Conservation (phyloP, 2,329 filamentous ascomycete species). For the Aspergillus jensenii region DNA sequence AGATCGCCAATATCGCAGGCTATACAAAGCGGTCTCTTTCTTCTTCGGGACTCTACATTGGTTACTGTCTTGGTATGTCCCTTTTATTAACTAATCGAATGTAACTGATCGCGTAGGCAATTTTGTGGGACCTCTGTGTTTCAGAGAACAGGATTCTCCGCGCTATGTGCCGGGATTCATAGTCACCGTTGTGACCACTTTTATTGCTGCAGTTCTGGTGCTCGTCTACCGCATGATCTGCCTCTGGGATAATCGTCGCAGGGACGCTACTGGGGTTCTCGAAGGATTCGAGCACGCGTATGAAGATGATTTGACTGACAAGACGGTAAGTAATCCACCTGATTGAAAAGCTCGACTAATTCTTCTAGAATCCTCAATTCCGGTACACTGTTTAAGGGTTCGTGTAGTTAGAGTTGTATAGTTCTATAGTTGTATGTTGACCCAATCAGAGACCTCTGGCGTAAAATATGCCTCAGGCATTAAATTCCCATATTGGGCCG, state of each 20-base stretch:
- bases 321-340: slow-evolving; percentile 19
- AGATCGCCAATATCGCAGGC: slow-evolving; percentile 53
- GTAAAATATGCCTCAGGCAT: slow-evolving; percentile 5
- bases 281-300: slow-evolving; percentile 55
- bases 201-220: slow-evolving; percentile 36
- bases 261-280: slow-evolving; percentile 40
- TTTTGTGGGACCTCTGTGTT: slow-evolving; percentile 47
- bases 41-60: slow-evolving; percentile 52
- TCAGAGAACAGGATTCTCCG: slow-evolving; percentile 43
- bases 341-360: background rate
- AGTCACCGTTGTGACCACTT: slow-evolving; percentile 37
- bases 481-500: background rate
- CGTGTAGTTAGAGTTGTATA: background rate
- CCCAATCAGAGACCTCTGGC: background rate
- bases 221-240: slow-evolving; percentile 48
- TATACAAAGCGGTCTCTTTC: slow-evolving; percentile 53
- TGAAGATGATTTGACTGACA: slow-evolving; percentile 54
- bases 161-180: slow-evolving; percentile 43
- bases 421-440: background rate
- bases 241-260: slow-evolving; percentile 44
- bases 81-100: too few species aligned
- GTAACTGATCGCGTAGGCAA: slow-evolving; percentile 30
- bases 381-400: slow-evolving; percentile 8
- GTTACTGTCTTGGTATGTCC: slow-evolving; percentile 49
- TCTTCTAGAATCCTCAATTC: slow-evolving; percentile 14